Conservation (phyloP, 768 basidiomycete species). For the Clitopilus hobsonii region DNA sequence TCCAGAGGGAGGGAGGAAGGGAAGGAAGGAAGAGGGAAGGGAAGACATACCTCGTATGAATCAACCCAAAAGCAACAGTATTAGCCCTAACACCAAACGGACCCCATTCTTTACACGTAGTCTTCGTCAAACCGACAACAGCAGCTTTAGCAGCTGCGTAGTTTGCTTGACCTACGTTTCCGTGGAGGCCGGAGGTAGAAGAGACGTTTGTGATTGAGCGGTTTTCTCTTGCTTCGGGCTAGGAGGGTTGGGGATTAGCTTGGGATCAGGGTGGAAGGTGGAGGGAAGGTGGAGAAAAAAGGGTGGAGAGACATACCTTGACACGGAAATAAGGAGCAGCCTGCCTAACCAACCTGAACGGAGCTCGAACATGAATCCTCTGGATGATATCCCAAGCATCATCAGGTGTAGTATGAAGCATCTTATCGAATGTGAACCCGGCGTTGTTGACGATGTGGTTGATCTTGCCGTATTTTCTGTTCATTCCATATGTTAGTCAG, state of each 20-base stretch:
- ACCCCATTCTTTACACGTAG: constrained; percentile 87
- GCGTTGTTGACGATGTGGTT: constrained; percentile 88
- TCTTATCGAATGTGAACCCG: constrained; percentile 80
- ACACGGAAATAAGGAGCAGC: constrained; percentile 83
- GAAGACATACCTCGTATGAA: constrained; percentile 61
- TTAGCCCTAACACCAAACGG: constrained; percentile 78
- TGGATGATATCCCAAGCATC: constrained; percentile 78
- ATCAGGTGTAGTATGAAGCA: constrained; percentile 85
- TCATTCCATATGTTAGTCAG: neutral
- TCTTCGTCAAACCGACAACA: constrained; percentile 78
- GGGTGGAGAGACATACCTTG: constrained; percentile 38
- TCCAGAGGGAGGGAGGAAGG: too few relatives aligned
- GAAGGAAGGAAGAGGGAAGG: too few relatives aligned
- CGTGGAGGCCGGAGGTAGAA: constrained; percentile 78
- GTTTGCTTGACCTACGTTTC: constrained; percentile 83
- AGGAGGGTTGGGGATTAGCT: constrained; percentile 1
- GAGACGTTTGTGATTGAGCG: constrained; percentile 81
- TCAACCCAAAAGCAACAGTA: constrained; percentile 72
- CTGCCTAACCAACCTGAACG: constrained; percentile 79
- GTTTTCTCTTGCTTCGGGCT: constrained; percentile 57
- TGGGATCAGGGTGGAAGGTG: too few relatives aligned
- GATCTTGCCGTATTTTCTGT: constrained; percentile 75
- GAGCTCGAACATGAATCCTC: constrained; percentile 82
- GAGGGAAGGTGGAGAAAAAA: neutral
- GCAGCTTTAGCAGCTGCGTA: constrained; percentile 79